These are phyloP conservation scores for Copromyces sp. DNA, from an alignment of 495 filamentous ascomycete species.

Conservation along the genomic window DNA sequence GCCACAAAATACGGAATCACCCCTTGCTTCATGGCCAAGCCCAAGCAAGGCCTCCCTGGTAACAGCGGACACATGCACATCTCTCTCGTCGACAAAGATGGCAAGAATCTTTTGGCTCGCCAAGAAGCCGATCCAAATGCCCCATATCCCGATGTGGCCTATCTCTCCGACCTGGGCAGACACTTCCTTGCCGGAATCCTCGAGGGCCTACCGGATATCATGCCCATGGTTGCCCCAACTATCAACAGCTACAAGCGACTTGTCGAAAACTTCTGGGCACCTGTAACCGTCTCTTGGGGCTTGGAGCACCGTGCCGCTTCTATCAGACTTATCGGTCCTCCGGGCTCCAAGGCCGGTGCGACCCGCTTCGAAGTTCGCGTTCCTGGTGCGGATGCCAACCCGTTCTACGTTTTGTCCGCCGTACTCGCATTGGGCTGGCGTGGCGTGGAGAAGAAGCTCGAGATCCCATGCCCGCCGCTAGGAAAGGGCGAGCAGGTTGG, in stretches of 20 bases:
- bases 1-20: constrained; percentile 82
- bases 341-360: constrained; percentile 67
- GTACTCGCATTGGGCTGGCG: constrained; percentile 80
- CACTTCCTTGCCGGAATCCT: constrained; percentile 89
- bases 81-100: constrained; percentile 58
- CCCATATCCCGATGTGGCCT: constrained; percentile 58
- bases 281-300: constrained; percentile 94
- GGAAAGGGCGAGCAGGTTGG: constrained; percentile 75
- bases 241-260: constrained; percentile 96
- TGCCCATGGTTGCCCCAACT: constrained; percentile 89
- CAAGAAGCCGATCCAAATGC: constrained; percentile 57
- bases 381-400: constrained; percentile 82
- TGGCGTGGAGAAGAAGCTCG: constrained; percentile 80
- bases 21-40: constrained; percentile 99
- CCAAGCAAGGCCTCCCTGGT: constrained; percentile 75
- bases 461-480: constrained; percentile 71
- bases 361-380: constrained; percentile 90
- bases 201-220: constrained; percentile 82
- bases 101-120: constrained; percentile 74
- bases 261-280: constrained; percentile 98
- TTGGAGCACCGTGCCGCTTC: constrained; percentile 90
- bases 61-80: constrained; percentile 95
- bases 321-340: constrained; percentile 80
- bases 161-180: constrained; percentile 81
- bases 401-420: constrained; percentile 77